phyloP scores from a whole-genome alignment of 306 rosid genomes.

The Lablab purpureus region DNA sequence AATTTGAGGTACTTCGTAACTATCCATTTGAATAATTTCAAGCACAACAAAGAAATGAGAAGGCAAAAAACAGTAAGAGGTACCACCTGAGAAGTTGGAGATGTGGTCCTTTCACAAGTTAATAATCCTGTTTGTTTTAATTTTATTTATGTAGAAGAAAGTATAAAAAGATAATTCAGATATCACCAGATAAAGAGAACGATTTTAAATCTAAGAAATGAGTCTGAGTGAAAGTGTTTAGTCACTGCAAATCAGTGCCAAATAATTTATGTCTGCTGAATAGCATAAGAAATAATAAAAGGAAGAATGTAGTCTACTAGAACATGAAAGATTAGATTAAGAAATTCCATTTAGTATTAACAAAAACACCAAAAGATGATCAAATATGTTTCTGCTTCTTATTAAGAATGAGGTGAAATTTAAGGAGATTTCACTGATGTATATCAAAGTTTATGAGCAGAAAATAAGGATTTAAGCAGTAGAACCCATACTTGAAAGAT shows the following conservation, averaged over 20 bases:
- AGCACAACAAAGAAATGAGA: background rate
- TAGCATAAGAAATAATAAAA: background rate
- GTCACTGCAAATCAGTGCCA: slow-evolving; percentile 12
- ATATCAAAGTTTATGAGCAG: slow-evolving; percentile 26
- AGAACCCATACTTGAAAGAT: slow-evolving; percentile 47
- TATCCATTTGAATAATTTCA: slow-evolving; percentile 16
- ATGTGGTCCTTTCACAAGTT: background rate
- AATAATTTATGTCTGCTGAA: slow-evolving; percentile 22
- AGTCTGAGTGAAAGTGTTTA: background rate
- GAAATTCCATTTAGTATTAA: slow-evolving; percentile 23
- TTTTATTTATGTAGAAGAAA: slow-evolving; percentile 8
- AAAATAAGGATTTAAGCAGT: slow-evolving; percentile 20
- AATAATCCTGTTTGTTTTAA: slow-evolving; percentile 6
- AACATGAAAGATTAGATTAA: slow-evolving; percentile 24
- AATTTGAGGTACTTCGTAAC: background rate
- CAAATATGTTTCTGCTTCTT: background rate
- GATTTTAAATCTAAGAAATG: background rate
- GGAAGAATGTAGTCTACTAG: slow-evolving; percentile 26
- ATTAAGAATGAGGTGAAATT: background rate
- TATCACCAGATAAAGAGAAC: background rate
- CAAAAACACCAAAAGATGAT: slow-evolving; percentile 20
- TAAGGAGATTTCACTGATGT: background rate
- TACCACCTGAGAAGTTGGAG: slow-evolving; percentile 8
- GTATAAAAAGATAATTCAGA: background rate
- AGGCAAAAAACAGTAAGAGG: background rate